Percentiles rank a stretch among this genome's conserved stretches.
These are phyloP conservation scores for Suaeda aralocaspica DNA, from an alignment of 148 eudicot species.

Conservation along the genomic window DNA sequence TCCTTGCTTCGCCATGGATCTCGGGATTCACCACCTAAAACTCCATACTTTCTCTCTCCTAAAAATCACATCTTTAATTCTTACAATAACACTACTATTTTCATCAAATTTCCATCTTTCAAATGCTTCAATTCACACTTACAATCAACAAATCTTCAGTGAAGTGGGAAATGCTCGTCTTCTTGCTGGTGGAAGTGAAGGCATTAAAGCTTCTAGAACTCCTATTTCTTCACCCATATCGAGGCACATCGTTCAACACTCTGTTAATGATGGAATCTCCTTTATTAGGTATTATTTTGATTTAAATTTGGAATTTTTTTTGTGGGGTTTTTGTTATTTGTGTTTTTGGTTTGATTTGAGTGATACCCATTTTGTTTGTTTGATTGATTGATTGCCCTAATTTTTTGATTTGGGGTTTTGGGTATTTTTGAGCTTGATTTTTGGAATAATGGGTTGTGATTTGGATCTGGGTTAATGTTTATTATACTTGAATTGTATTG, in stretches of 20 bases:
- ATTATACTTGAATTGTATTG: background rate
- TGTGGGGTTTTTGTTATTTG: background rate
- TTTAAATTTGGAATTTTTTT: too few relatives aligned
- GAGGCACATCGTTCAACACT: constrained; percentile 24
- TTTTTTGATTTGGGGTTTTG: constrained; percentile 4
- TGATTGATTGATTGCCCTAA: background rate
- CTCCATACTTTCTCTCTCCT: constrained; percentile 11
- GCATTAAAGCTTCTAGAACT: constrained; percentile 47
- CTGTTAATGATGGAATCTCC: constrained; percentile 55
- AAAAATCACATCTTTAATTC: background rate
- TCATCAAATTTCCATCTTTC: background rate
- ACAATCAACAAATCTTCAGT: constrained; percentile 51
- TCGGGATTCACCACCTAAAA: constrained; percentile 19
- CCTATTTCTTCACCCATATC: constrained; percentile 29
- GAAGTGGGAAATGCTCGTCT: constrained; percentile 87
- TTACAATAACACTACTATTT: background rate
- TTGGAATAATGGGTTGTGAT: background rate
- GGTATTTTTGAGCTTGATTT: background rate
- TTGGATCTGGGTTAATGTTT: constrained; percentile 18
- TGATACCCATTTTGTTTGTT: background rate
- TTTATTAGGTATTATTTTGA: constrained; percentile 50
- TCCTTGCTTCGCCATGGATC: constrained; percentile 24
- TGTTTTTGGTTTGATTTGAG: constrained; percentile 1
- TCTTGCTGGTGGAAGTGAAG: constrained; percentile 92
- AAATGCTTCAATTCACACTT: constrained; percentile 65